Conservation (phyloP, 345 rosid genomes). For the Alliaria petiolata region DNA sequence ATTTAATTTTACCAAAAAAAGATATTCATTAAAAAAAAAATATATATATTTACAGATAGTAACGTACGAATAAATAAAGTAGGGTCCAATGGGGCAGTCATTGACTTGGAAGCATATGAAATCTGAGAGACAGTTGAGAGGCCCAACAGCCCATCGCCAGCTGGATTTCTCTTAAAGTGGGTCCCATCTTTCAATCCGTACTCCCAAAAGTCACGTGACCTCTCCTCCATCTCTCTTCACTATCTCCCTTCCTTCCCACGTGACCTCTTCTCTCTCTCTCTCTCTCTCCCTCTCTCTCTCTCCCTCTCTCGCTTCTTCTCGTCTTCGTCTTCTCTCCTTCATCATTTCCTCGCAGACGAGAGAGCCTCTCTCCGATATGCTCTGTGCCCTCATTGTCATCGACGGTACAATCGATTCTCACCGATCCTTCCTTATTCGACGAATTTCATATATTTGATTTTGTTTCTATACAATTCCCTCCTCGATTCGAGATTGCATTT, state of each 20-base stretch:
- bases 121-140: conserved; percentile 22
- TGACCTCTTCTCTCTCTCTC: conserved; percentile 21
- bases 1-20: no score
- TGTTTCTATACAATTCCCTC: not conserved
- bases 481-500: not conserved
- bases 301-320: conserved; percentile 3
- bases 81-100: conserved; percentile 26
- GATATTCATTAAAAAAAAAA: no score
- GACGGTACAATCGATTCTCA: conserved; percentile 25
- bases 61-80: conserved; percentile 23
- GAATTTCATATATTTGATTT: not conserved
- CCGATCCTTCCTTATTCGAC: not conserved
- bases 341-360: not conserved
- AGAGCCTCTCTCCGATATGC: conserved; percentile 30
- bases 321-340: not conserved
- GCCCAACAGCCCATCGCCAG: conserved; percentile 42
- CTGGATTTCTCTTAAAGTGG: conserved; percentile 12
- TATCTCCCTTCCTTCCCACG: conserved; percentile 31
- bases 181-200: conserved; percentile 25
- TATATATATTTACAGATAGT: not conserved
- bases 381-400: conserved; percentile 18
- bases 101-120: conserved; percentile 31
- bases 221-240: conserved; percentile 24
- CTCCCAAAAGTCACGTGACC: conserved; percentile 34
- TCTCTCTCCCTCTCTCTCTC: conserved; percentile 30